phyloP scores from a whole-genome alignment of 2,329 filamentous ascomycete species.

The Alternaria longipes region DNA sequence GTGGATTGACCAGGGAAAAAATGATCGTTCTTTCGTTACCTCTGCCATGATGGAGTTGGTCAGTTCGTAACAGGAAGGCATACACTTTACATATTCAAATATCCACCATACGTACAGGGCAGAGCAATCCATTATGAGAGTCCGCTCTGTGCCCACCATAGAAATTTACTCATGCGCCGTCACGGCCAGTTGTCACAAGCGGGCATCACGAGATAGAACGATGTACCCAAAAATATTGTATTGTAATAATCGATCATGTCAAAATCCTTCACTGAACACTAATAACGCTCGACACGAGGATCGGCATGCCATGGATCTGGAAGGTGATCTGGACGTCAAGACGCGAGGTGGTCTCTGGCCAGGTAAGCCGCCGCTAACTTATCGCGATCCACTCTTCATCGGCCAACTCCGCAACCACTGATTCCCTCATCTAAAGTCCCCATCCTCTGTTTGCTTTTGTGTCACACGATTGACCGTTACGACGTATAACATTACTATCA shows the following conservation, averaged over 20 bases:
- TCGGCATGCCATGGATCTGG: neutral
- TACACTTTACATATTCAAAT: neutral
- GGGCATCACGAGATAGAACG: neutral
- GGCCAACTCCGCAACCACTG: conserved; percentile 28
- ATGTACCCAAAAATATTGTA: neutral
- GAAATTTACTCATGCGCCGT: neutral
- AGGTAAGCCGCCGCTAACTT: conserved; percentile 25
- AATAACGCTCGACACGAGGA: neutral
- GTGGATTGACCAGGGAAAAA: neutral
- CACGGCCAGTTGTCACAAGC: neutral
- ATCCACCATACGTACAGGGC: neutral
- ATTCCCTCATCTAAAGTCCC: conserved; percentile 8
- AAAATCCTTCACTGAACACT: too few species aligned
- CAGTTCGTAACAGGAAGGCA: neutral
- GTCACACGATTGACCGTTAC: neutral
- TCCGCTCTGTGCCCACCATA: neutral
- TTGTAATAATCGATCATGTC: neutral
- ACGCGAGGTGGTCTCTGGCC: neutral
- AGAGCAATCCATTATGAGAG: neutral
- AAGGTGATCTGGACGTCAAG: neutral
- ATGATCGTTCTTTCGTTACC: neutral
- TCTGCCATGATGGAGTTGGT: neutral
- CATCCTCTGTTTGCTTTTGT: neutral
- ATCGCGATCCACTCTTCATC: conserved; percentile 32
- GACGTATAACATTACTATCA: conserved; percentile 18